Conservation (phyloP, 768 basidiomycete genomes). For the Russula brevipes region DNA sequence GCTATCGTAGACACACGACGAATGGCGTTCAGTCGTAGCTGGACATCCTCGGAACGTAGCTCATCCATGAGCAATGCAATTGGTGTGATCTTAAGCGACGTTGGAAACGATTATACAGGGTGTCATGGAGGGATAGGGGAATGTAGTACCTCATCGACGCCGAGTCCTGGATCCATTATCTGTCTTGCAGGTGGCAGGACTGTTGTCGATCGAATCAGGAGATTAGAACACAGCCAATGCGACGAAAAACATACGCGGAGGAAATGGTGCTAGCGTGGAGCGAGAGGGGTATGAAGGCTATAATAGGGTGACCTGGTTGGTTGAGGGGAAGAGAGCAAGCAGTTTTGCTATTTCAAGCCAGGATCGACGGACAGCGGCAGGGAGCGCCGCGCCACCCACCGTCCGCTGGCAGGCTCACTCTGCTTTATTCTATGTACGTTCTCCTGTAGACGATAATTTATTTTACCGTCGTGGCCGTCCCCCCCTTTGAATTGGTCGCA, state of each 20-base stretch:
- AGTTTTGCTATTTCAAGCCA: slow-evolving; percentile 7
- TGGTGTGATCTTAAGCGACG: slow-evolving; percentile 64
- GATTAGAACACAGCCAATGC: not conserved
- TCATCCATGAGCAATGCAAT: slow-evolving; percentile 98
- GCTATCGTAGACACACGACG: slow-evolving; percentile 98
- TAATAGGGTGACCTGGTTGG: not conserved
- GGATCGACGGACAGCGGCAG: slow-evolving; percentile 1
- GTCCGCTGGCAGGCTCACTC: not conserved
- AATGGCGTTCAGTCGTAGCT: slow-evolving; percentile 92
- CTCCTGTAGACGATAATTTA: not conserved
- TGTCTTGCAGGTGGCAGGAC: not conserved
- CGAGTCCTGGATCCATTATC: slow-evolving; percentile 42
- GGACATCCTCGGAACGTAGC: slow-evolving; percentile 94
- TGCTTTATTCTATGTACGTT: not conserved
- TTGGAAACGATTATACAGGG: not conserved
- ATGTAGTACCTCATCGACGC: slow-evolving; percentile 59
- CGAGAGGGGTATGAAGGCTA: slow-evolving; percentile 12
- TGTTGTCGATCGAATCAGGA: not conserved
- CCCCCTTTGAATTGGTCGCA: not conserved
- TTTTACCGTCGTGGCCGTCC: not conserved
- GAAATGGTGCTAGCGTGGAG: not conserved
- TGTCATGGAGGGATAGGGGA: slow-evolving; percentile 10
- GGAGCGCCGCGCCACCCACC: slow-evolving; percentile 12
- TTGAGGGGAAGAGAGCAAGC: not conserved
- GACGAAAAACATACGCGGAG: slow-evolving; percentile 1